These are phyloP conservation scores for Endocalyx cinctus DNA, from an alignment of 2,329 filamentous ascomycete species.

Conservation along the genomic window DNA sequence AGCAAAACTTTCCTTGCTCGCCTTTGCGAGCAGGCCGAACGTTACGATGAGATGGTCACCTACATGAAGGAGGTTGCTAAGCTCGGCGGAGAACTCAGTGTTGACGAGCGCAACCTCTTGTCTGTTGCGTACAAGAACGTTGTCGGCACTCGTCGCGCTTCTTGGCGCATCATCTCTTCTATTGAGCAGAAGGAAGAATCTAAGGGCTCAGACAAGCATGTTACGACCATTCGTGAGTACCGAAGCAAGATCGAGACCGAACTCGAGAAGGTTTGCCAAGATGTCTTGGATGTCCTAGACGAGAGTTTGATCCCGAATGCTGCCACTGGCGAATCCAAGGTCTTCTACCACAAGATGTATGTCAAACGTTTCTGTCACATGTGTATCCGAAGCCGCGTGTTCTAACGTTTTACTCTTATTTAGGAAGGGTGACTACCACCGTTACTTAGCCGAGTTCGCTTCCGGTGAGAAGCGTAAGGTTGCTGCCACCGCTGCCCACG, in stretches of 20 bases:
- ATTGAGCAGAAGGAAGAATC: slow-evolving; percentile 99
- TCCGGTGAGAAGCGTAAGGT: slow-evolving; percentile 88
- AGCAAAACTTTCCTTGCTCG: slow-evolving; percentile 99
- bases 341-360: slow-evolving; percentile 99
- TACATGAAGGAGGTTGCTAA: slow-evolving; percentile 99
- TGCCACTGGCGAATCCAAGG: slow-evolving; percentile 96
- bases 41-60: slow-evolving; percentile 99
- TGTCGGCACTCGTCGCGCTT: slow-evolving; percentile 94
- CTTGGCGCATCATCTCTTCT: slow-evolving; percentile 98
- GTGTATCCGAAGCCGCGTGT: too few relatives aligned
- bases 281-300: slow-evolving; percentile 93
- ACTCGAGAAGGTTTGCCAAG: slow-evolving; percentile 96
- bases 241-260: slow-evolving; percentile 97
- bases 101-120: slow-evolving; percentile 98
- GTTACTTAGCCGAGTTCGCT: slow-evolving; percentile 90
- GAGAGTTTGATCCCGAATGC: slow-evolving; percentile 92
- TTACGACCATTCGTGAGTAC: slow-evolving; percentile 91
- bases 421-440: slow-evolving; percentile 97
- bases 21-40: slow-evolving; percentile 99
- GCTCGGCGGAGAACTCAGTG: slow-evolving; percentile 72
- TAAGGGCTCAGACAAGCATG: slow-evolving; percentile 95
- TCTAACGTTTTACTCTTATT: too few relatives aligned
- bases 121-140: slow-evolving; percentile 99
- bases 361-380: slow-evolving; percentile 31
- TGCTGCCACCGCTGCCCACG: slow-evolving; percentile 79